phyloP scores from a whole-genome alignment of 116 monocot species.

The Phalaenopsis hybrid region DNA sequence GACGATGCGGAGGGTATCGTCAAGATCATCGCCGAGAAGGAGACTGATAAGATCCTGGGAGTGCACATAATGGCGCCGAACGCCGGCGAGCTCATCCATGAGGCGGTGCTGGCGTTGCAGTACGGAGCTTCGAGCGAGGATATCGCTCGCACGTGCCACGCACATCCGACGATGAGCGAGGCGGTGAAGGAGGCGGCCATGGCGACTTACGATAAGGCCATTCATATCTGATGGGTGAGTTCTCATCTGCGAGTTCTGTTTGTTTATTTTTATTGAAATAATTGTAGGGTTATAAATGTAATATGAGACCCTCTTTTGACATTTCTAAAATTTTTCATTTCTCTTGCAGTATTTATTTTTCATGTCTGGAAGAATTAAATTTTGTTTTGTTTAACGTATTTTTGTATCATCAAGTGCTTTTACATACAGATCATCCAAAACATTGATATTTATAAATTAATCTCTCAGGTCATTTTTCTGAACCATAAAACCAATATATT shows the following conservation, averaged over 20 bases:
- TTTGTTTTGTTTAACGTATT: not conserved
- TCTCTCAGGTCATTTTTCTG: no score
- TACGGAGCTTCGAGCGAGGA: conserved; percentile 66
- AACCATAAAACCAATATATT: no score
- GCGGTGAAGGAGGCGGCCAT: conserved; percentile 94
- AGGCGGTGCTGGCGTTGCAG: conserved; percentile 57
- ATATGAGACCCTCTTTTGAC: not conserved
- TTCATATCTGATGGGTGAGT: conserved; percentile 48
- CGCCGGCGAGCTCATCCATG: conserved; percentile 67
- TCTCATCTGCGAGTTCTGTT: no score
- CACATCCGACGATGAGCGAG: conserved; percentile 87
- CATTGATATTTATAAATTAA: no score
- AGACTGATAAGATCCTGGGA: conserved; percentile 57
- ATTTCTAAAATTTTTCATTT: not conserved
- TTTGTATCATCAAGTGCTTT: no score
- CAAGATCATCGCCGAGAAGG: conserved; percentile 70
- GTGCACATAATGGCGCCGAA: conserved; percentile 65
- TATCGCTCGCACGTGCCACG: conserved; percentile 62
- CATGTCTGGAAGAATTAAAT: not conserved
- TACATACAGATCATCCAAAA: no score
- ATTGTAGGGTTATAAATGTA: not conserved
- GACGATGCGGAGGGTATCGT: conserved; percentile 71
- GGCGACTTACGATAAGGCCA: conserved; percentile 91
- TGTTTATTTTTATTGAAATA: not conserved
- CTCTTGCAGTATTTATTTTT: not conserved